phyloP scores from a whole-genome alignment of 441 rosid species.

The Populus trichocarpa region DNA sequence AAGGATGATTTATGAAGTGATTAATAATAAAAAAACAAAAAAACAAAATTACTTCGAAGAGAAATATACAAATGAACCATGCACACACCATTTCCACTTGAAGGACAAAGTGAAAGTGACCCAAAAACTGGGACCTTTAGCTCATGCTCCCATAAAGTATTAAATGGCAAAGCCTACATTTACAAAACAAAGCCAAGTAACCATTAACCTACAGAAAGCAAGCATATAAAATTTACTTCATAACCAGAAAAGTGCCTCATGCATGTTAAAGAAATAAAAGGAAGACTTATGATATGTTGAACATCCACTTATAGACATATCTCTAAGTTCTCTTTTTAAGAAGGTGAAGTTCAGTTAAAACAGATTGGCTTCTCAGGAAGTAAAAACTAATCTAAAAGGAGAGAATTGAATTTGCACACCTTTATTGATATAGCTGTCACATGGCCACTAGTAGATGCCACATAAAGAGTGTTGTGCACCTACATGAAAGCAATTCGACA shows the following conservation, averaged over 20 bases:
- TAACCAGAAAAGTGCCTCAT: neutral
- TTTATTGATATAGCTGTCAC: constrained; percentile 72
- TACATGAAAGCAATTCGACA: constrained; percentile 26
- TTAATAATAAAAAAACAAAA: neutral
- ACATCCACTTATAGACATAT: neutral
- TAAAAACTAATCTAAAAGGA: neutral
- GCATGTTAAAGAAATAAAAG: neutral
- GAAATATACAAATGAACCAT: constrained; percentile 1
- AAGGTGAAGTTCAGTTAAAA: neutral
- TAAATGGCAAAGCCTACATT: constrained; percentile 65
- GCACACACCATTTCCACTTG: constrained; percentile 48
- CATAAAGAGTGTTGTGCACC: constrained; percentile 53
- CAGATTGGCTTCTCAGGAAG: neutral
- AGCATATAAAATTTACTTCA: neutral
- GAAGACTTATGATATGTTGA: neutral
- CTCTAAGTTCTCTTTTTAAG: neutral
- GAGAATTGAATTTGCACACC: constrained; percentile 33
- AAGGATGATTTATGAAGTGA: neutral
- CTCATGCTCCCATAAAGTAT: constrained; percentile 65
- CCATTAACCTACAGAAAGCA: neutral
- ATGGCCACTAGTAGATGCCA: constrained; percentile 84
- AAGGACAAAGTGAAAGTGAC: constrained; percentile 53
- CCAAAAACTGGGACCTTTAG: constrained; percentile 80
- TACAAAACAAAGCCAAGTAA: constrained; percentile 7
- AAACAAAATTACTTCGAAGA: neutral